Base-by-base conservation (phyloP, 805 yeast genomes). In the Nakazawaea pomicola region DNA sequence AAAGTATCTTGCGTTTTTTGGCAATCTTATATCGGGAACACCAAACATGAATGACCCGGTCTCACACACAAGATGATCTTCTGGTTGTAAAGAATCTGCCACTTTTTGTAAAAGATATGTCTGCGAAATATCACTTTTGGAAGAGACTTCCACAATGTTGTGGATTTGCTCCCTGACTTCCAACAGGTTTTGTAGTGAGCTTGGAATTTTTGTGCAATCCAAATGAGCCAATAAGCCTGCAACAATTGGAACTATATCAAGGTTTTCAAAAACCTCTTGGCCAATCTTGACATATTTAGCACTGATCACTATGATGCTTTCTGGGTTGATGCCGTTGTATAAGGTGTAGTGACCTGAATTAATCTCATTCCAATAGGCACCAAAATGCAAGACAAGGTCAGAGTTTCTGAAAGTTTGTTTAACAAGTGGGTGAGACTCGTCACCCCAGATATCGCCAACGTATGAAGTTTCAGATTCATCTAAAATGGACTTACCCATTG, bases 21-120 rank as follows among this genome's bases (percentile, higher is more conserved):
- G 85, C 44, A 90, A 72, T 49, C 65, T 63, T 25, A 83, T 56
- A 53, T 84, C 91, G 23, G 86, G 77, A 33, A 83, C 55, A 7
- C 83, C 90, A 64, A 87, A 88, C 68, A 82, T 79, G 55, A 85
- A 75, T 2, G 95, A 79, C 38, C 96, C 89, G 2, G 95, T 85
- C 49, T 90, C 97, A 41, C 79, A 74, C 29, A 90, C 69, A n/a
- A 89, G 55, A 16, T 79, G 70, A 57, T 89, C 96, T 50, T 78
- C 72, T 19, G 81, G 78, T 52, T 68, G 62, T 33, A 84, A 55
- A 55, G 51, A 68, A 29, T 60, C 45, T 50, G 64, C 63, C 36
- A 81, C 49, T 15, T 56, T 53, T 38, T 61, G 56, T 20, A 74
- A 60, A 28, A 81, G 49, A 28, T 54, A 56, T 11, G 68, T 63